Conservation (phyloP, 768 basidiomycete genomes). For the Lentinula sp. region DNA sequence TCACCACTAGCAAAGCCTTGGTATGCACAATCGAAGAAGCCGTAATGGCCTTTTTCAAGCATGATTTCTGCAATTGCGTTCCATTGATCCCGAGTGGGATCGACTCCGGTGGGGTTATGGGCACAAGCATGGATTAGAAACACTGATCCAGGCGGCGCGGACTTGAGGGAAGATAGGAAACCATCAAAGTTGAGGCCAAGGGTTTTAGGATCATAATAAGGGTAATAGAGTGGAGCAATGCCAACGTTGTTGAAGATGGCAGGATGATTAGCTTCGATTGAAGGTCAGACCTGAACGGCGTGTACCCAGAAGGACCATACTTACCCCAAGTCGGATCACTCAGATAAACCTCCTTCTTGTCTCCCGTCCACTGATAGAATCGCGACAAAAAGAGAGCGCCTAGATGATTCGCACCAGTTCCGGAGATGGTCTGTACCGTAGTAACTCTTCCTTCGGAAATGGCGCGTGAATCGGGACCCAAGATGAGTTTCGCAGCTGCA, state of each 20-base stretch:
- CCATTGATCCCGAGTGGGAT: constrained; percentile 90
- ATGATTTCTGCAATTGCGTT: constrained; percentile 66
- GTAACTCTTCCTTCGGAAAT: constrained; percentile 66
- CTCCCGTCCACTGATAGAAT: constrained; percentile 69
- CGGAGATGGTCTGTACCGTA: constrained; percentile 91
- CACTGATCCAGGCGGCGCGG: constrained; percentile 70
- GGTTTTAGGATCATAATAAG: constrained; percentile 91
- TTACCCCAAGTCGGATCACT: constrained; percentile 95
- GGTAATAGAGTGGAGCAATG: constrained; percentile 79
- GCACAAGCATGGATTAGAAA: constrained; percentile 93
- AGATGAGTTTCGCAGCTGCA: constrained; percentile 77
- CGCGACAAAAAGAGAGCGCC: constrained; percentile 80
- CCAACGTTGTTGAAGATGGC: constrained; percentile 90
- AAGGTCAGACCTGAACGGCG: background rate
- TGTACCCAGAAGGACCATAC: constrained; percentile 16
- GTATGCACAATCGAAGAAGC: constrained; percentile 95
- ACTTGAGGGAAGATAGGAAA: constrained; percentile 51
- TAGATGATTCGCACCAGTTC: constrained; percentile 94
- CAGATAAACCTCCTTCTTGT: constrained; percentile 68
- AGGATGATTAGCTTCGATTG: constrained; percentile 68
- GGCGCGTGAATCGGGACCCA: constrained; percentile 67
- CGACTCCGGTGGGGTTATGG: constrained; percentile 96
- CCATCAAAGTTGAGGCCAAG: constrained; percentile 80
- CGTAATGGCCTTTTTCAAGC: constrained; percentile 69
- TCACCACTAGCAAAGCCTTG: constrained; percentile 96